phyloP scores from a whole-genome alignment of 2,329 filamentous ascomycete species.

The Colletotrichum sp. region DNA sequence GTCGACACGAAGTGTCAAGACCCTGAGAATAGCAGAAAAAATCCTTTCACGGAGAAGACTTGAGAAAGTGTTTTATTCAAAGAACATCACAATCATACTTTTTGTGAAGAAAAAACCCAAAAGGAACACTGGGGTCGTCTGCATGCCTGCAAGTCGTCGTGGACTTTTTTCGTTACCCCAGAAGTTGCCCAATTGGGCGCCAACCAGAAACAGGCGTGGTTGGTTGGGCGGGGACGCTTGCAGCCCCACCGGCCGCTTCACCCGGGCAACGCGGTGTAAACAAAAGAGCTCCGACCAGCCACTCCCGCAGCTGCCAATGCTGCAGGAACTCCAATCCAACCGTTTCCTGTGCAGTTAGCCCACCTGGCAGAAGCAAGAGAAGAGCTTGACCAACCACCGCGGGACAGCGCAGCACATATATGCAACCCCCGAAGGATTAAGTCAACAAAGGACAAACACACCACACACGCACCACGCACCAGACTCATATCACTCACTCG shows the following conservation, averaged over 20 bases:
- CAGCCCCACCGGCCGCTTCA: neutral
- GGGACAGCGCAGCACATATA: slow-evolving; percentile 20
- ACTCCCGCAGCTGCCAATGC: slow-evolving; percentile 15
- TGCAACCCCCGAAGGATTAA: neutral
- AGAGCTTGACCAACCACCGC: slow-evolving; percentile 14
- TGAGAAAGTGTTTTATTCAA: no score
- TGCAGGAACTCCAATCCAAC: slow-evolving; percentile 13
- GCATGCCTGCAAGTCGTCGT: neutral
- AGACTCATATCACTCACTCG: neutral
- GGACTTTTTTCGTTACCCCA: neutral
- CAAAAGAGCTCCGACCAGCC: slow-evolving; percentile 9
- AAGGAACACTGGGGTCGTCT: neutral
- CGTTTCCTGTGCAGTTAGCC: neutral
- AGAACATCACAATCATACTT: neutral
- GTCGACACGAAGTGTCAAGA: neutral
- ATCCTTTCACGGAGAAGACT: no score
- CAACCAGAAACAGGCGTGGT: neutral
- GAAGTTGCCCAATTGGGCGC: slow-evolving; percentile 1
- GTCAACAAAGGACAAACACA: neutral
- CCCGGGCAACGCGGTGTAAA: slow-evolving; percentile 17
- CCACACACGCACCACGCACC: neutral
- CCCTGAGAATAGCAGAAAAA: neutral
- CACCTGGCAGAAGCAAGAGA: neutral
- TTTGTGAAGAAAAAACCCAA: neutral
- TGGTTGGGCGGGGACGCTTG: neutral